These are phyloP conservation scores for Trichoderma harzianum DNA, from an alignment of 2,329 filamentous ascomycete genomes.

Conservation along the genomic window DNA sequence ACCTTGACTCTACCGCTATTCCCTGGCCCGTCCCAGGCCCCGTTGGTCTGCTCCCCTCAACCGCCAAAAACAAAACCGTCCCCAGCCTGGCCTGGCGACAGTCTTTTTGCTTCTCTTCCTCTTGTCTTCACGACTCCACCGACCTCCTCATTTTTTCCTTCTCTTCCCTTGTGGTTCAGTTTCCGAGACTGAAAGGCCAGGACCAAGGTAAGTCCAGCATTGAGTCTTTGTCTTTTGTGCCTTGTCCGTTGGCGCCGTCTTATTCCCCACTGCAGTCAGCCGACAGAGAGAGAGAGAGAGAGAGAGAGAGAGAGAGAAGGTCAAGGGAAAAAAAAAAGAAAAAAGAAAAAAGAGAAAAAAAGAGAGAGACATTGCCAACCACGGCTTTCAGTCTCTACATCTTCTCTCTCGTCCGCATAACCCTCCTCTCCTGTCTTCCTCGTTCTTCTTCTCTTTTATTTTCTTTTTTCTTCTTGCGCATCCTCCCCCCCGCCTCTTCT, in stretches of 20 bases:
- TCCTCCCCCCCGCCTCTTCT: not conserved
- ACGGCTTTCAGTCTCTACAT: slow-evolving; percentile 2
- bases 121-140: slow-evolving; percentile 35
- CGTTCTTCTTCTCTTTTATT: not conserved
- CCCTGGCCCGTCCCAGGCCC: slow-evolving; percentile 28
- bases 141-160: slow-evolving; percentile 31
- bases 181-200: slow-evolving; percentile 20
- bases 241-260: slow-evolving; percentile 27
- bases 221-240: slow-evolving; percentile 1
- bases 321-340: not conserved
- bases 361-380: slow-evolving; percentile 6
- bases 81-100: slow-evolving; percentile 24
- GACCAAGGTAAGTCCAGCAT: slow-evolving; percentile 13
- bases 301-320: slow-evolving; percentile 4
- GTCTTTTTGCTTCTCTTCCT: slow-evolving; percentile 25
- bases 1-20: slow-evolving; percentile 29
- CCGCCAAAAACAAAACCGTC: slow-evolving; percentile 35
- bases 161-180: slow-evolving; percentile 20
- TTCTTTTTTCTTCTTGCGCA: not conserved
- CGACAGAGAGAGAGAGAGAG: slow-evolving; percentile 9
- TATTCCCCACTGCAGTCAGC: slow-evolving; percentile 25
- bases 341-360: not conserved
- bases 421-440: slow-evolving; percentile 1
- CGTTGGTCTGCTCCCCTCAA: slow-evolving; percentile 25
- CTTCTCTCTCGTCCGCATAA: not conserved